Evolutionary conservation across 768 basidiomycete species (phyloP).

Genomic region (Rhodotorula sphaerocarpa): DNA sequence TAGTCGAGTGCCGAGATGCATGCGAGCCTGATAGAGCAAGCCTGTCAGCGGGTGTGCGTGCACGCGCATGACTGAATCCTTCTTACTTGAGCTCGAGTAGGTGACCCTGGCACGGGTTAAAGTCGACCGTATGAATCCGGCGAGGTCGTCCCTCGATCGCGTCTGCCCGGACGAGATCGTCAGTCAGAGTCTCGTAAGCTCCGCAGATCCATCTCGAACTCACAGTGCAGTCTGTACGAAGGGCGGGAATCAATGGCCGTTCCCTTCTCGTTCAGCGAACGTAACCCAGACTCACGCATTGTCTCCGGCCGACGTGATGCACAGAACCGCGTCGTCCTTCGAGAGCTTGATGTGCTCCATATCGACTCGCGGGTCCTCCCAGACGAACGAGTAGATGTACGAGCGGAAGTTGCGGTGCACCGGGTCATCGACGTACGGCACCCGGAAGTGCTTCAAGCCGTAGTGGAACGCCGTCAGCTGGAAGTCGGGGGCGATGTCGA

Average conservation of each 20-base stretch:
- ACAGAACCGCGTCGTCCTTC: slow-evolving; percentile 58
- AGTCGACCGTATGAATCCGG: slow-evolving; percentile 56
- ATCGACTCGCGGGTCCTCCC: slow-evolving; percentile 68
- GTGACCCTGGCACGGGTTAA: slow-evolving; percentile 61
- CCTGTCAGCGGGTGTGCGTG: too few relatives aligned
- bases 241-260: not conserved
- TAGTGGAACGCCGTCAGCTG: slow-evolving; percentile 61
- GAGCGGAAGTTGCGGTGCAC: slow-evolving; percentile 56
- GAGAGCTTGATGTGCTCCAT: slow-evolving; percentile 57
- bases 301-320: slow-evolving; percentile 70
- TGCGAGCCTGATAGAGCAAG: slow-evolving; percentile 47
- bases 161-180: too few relatives aligned
- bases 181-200: too few relatives aligned
- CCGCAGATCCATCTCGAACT: too few relatives aligned
- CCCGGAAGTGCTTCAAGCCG: slow-evolving; percentile 45
- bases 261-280: not conserved
- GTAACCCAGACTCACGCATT: slow-evolving; percentile 49
- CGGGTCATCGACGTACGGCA: slow-evolving; percentile 43
- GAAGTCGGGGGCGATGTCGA: slow-evolving; percentile 49
- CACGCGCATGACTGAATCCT: too few relatives aligned
- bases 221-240: not conserved
- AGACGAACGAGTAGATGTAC: slow-evolving; percentile 38
- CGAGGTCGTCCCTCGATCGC: slow-evolving; percentile 59
- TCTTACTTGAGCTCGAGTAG: slow-evolving; percentile 63
- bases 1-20: slow-evolving; percentile 53